Conservation (phyloP, 352 stramenopile species). For the Phytophthora agathidicida region DNA sequence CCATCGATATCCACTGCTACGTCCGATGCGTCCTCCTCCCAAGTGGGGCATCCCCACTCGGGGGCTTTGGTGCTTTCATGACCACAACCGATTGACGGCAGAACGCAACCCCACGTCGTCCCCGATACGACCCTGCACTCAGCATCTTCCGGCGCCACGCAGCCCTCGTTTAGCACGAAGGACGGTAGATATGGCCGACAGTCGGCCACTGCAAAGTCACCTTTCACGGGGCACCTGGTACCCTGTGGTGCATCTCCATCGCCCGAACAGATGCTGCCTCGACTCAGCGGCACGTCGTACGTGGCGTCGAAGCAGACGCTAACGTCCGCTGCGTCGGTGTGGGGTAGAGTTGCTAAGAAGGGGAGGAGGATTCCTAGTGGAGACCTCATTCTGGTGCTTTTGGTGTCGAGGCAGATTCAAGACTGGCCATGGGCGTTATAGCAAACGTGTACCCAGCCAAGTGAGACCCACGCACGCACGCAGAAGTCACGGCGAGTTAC, state of each 20-base stretch:
- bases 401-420: conserved; percentile 10
- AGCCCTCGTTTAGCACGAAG: conserved; percentile 31
- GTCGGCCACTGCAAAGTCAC: conserved; percentile 38
- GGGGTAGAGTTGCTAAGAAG: background rate
- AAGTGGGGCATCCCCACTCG: conserved; percentile 14
- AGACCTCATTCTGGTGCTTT: conserved; percentile 11
- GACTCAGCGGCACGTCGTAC: conserved; percentile 43
- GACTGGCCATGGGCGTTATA: background rate
- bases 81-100: conserved; percentile 37
- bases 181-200: conserved; percentile 49
- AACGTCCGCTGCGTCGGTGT: conserved; percentile 27
- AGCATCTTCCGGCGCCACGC: conserved; percentile 35
- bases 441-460: conserved; percentile 10
- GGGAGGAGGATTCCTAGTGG: background rate
- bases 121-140: conserved; percentile 30
- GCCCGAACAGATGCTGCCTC: conserved; percentile 46
- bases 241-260: conserved; percentile 34
- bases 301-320: conserved; percentile 67
- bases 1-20: conserved; percentile 15
- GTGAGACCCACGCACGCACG: background rate
- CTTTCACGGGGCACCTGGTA: conserved; percentile 48
- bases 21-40: conserved; percentile 12
- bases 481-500: too few species aligned
- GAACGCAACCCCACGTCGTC: conserved; percentile 39
- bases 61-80: background rate